Base-by-base conservation (phyloP, 2,329 filamentous ascomycete genomes). In the Sclerotinia borealis region DNA sequence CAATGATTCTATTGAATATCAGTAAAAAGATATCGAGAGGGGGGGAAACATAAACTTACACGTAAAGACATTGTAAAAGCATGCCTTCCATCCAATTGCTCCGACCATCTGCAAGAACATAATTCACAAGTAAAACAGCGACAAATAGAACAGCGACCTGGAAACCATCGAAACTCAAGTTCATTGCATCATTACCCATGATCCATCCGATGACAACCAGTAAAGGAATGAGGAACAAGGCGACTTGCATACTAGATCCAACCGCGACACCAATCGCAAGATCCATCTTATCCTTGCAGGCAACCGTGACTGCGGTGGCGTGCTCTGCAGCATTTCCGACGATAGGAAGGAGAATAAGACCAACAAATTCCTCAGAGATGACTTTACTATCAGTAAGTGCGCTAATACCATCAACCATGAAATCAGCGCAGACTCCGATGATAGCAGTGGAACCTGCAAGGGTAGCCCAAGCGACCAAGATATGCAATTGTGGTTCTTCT, bases 131-230 rank as follows among this genome's bases (percentile, higher is more conserved):
- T 48, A 96, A 84, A 0, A 91, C 90, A 2, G 91, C 87, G 15
- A 95, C 90, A 69, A 96, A 96, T 47, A 96, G 79, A 47, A 90
- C 88, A 27, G 92, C 89, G 17, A 96, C 87, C 77, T 96, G 91
- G 79, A 97, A 97, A 0, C 87, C 87, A 72, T 90, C 87, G 70
- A 90, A 90, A 71, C 84, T 83, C 6, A 90, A 78, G 9, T 83
- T 88, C 86, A 89, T 87, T 43, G 80, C 77, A 56, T 83, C 86
- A 70, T 92, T 59, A 58, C 83, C 83, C 72, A 90, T 86, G 65
- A 87, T 83, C 91, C 91, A 93, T 64, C 90, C 91, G 58, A 93
- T 82, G 66, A 93, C 85, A 59, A 95, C 90, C 59, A 93, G 78
- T 75, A 91, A 87, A 0, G 91, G 91, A 4, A 91, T 93, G 51